Evolutionary conservation across 2,329 filamentous ascomycete species (phyloP), one percentile per base, ranked within the genome.

Genomic region (Stemphylium beticola): DNA sequence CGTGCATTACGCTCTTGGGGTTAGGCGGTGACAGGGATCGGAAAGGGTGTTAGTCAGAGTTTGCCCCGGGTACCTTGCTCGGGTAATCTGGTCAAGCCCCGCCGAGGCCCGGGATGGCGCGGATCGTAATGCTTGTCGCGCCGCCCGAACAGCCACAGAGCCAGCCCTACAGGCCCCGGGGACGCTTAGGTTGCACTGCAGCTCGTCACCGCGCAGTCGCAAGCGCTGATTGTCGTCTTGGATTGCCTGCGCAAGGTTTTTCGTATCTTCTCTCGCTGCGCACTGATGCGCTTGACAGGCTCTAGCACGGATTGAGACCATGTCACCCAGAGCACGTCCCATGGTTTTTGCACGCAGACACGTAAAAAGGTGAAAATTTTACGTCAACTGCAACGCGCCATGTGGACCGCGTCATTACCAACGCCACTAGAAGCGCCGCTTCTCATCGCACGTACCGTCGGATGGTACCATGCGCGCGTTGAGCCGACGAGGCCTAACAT

Each of bases 361-460:
- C 48, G 46, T 47, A 52, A 51, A 55, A 55, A 62, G 57, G 62
- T 64, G 66, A 71, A 70, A 69, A 62, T 68, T 69, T 69, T 71
- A 68, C 65, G 67, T 69, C 62, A 69, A 68, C 53, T 47, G 47
- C 53, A 26, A 39, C 49, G 47, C 60, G 53, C 69, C 53, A 71
- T 65, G 69, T 72, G 69, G 69, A 48, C 65, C 56, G 38, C 57
- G 22, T 57, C 49, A 55, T 61, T 43, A 26, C 36, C 47, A 41
- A 36, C 22, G 49, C 52, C 57, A 44, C 47, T 54, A 46, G 45
- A 44, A 32, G 8, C 22, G 8, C 29, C 34, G 32, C 41, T 40
- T 7, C 32, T 26, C 11, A 32, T 38, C 31, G 51, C 51, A 54
- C 51, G 51, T 47, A 54, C 51, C 51, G 33, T 20, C 22, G n/a